Percentiles rank a stretch among this genome's conserved stretches.
phyloP scores from a whole-genome alignment of 495 filamentous ascomycete species.

The Cercophora scortea region DNA sequence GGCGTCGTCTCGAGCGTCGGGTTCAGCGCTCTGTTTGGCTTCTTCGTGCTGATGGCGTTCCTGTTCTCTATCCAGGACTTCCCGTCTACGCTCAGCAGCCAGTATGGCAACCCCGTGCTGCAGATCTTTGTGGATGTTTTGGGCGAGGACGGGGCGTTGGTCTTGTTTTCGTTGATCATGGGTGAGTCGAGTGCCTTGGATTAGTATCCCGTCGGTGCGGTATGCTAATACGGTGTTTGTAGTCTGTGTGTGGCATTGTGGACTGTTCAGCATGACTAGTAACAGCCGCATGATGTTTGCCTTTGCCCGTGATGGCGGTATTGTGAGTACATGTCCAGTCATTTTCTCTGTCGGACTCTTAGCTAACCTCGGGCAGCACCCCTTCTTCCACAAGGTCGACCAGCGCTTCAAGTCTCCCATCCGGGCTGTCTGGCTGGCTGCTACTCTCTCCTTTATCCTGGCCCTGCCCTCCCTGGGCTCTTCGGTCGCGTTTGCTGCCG shows the following conservation, averaged over 20 bases:
- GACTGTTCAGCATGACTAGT: slow-evolving; percentile 50
- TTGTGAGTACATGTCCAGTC: slow-evolving; percentile 18
- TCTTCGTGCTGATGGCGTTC: slow-evolving; percentile 52
- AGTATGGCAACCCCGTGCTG: slow-evolving; percentile 45
- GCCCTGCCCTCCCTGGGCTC: slow-evolving; percentile 54
- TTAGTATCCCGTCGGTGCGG: no score
- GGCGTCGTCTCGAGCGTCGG: slow-evolving; percentile 53
- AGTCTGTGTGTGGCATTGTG: slow-evolving; percentile 54
- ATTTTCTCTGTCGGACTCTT: neutral
- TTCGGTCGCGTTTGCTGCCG: slow-evolving; percentile 52
- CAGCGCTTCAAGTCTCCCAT: slow-evolving; percentile 45
- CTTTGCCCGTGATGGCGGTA: slow-evolving; percentile 47
- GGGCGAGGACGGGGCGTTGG: slow-evolving; percentile 47
- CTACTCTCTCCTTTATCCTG: slow-evolving; percentile 51
- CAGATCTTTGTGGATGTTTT: slow-evolving; percentile 53
- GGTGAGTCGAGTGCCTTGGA: slow-evolving; percentile 7
- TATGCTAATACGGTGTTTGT: slow-evolving; percentile 1
- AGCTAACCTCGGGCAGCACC: slow-evolving; percentile 13
- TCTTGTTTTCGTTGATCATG: slow-evolving; percentile 49
- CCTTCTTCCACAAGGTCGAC: slow-evolving; percentile 52
- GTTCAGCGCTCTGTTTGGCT: slow-evolving; percentile 52
- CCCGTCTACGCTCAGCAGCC: slow-evolving; percentile 30
- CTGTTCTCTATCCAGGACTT: slow-evolving; percentile 55
- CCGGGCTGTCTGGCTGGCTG: slow-evolving; percentile 52
- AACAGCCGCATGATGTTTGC: slow-evolving; percentile 62